These are phyloP conservation scores for Parsonsia alboflavescens DNA, from an alignment of 257 asterid genomes.

Conservation along the genomic window DNA sequence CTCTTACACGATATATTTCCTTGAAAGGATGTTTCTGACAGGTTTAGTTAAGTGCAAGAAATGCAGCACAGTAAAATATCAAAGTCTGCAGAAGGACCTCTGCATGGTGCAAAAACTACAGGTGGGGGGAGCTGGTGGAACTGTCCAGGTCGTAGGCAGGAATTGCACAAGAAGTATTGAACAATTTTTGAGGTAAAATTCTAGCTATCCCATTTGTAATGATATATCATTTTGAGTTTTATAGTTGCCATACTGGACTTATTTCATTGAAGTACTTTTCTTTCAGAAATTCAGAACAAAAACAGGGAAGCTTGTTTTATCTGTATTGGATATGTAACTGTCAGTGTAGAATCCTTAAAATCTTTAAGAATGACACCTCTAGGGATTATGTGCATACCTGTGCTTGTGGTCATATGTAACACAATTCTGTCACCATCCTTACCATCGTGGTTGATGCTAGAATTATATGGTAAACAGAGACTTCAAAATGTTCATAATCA, in stretches of 20 bases:
- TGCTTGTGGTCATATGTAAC: neutral
- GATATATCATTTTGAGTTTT: no score
- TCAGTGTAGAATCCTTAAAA: no score
- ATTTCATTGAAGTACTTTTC: no score
- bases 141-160: constrained; percentile 71
- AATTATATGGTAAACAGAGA: neutral
- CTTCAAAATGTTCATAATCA: constrained; percentile 56
- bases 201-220: no score
- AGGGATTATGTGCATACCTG: no score
- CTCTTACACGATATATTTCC: constrained; percentile 91
- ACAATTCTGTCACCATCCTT: neutral
- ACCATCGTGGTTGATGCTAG: neutral
- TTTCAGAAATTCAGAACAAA: no score
- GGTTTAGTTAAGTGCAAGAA: constrained; percentile 86
- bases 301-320: no score
- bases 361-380: no score
- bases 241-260: no score
- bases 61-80: constrained; percentile 67
- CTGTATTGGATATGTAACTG: no score
- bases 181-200: constrained; percentile 62
- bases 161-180: constrained; percentile 71
- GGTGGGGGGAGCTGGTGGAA: constrained; percentile 97
- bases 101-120: constrained; percentile 89
- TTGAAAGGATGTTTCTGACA: constrained; percentile 81
- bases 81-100: constrained; percentile 68